phyloP scores from a whole-genome alignment of 306 rosid species.

The Aeschynomene evenia region DNA sequence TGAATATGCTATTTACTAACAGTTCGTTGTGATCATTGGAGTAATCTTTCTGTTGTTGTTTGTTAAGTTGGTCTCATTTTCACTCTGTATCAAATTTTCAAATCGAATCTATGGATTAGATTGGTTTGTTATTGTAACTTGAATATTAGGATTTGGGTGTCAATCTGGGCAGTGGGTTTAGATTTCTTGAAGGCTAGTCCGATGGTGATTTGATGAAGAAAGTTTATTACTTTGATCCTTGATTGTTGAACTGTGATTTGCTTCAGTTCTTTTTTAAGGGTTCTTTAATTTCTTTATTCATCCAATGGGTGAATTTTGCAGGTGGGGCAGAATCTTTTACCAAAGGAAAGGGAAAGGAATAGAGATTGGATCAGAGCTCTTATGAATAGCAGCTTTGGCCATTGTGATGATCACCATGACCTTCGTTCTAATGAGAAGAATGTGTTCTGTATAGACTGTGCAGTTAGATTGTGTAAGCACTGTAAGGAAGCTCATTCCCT shows the following conservation, averaged over 20 bases:
- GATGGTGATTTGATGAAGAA: not conserved
- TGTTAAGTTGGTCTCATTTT: conserved; percentile 3
- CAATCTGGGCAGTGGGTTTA: not conserved
- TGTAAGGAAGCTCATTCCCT: conserved; percentile 65
- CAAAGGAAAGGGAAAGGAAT: conserved; percentile 47
- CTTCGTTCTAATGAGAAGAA: conserved; percentile 72
- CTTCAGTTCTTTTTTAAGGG: not conserved
- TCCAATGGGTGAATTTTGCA: conserved; percentile 32
- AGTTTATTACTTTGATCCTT: conserved; percentile 14
- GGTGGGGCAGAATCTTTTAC: conserved; percentile 49
- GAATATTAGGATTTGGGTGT: conserved; percentile 7
- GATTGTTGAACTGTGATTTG: conserved; percentile 26
- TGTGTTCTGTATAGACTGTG: conserved; percentile 80
- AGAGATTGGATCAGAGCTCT: conserved; percentile 70
- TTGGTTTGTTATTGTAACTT: conserved; percentile 14
- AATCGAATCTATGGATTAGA: conserved; percentile 20
- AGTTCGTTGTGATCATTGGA: not conserved
- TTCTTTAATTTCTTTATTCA: conserved; percentile 29
- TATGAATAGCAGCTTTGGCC: conserved; percentile 56
- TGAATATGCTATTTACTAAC: not conserved
- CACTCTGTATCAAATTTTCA: not conserved
- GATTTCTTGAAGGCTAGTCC: conserved; percentile 18
- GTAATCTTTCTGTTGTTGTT: not conserved
- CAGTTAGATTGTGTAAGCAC: conserved; percentile 65
- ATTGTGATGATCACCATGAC: conserved; percentile 68